A percentile compares a stretch with the other conserved stretches of the same genome.
phyloP scores from a whole-genome alignment of 225 moss, liverwort and hornwort genomes.

The Anthoceros angustus region DNA sequence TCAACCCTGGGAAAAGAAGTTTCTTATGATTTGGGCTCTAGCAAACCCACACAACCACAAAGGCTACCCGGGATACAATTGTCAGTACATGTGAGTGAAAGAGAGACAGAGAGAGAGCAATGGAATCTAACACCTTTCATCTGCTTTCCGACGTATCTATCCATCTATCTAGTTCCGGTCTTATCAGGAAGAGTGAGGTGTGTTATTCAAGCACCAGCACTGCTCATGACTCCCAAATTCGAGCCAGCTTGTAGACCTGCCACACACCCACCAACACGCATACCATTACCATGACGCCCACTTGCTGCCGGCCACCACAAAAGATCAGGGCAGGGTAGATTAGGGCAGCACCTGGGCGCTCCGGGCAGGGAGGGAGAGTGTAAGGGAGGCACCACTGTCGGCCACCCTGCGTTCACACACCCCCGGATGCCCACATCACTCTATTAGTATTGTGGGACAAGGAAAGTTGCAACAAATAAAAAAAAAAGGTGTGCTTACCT shows the following conservation, averaged over 20 bases:
- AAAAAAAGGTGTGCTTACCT: constrained; percentile 21
- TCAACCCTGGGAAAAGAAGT: too few species aligned
- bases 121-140: too few species aligned
- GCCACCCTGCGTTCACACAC: not conserved
- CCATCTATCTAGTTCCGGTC: not conserved
- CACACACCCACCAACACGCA: not conserved
- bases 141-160: too few species aligned
- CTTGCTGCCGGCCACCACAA: not conserved
- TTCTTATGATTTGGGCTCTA: too few species aligned
- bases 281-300: not conserved
- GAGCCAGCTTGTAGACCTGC: constrained; percentile 4
- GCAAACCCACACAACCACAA: too few species aligned
- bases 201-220: not conserved
- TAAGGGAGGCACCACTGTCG: not conserved
- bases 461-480: not conserved
- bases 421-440: not conserved
- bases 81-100: too few species aligned
- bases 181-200: not conserved
- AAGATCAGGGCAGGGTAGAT: not conserved
- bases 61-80: too few species aligned
- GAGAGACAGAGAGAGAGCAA: too few species aligned
- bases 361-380: not conserved
- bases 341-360: not conserved
- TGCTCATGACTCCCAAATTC: not conserved
- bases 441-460: not conserved